Conservation (phyloP, 805 yeast genomes). For the Ogataea polymorpha region DNA sequence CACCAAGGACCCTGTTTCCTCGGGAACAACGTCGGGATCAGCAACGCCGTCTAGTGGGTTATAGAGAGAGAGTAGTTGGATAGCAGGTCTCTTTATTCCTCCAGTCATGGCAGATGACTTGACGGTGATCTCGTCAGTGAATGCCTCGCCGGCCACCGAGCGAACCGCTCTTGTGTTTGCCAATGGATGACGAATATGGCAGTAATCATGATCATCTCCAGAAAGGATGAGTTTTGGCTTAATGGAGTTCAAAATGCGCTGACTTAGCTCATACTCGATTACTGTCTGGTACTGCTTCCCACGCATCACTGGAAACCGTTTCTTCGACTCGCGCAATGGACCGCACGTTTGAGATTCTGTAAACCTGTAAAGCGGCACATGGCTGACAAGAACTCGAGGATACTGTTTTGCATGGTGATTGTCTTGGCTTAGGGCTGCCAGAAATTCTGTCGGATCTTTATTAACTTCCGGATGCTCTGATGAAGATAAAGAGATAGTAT, state of each 20-base stretch:
- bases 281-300: constrained; percentile 92
- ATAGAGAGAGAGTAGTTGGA: constrained; percentile 71
- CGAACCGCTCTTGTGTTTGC: constrained; percentile 2
- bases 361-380: constrained; percentile 82
- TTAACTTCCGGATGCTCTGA: constrained; percentile 42
- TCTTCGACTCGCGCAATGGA: constrained; percentile 62
- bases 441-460: constrained; percentile 48
- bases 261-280: constrained; percentile 55
- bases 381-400: constrained; percentile 76
- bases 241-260: constrained; percentile 52
- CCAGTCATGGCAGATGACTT: constrained; percentile 92
- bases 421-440: constrained; percentile 37
- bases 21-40: constrained; percentile 2
- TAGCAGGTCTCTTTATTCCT: constrained; percentile 83
- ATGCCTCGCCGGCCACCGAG: constrained; percentile 8
- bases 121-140: constrained; percentile 66
- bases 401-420: constrained; percentile 24
- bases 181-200: constrained; percentile 63
- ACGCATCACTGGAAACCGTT: constrained; percentile 60
- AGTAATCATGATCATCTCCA: constrained; percentile 97
- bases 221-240: constrained; percentile 73
- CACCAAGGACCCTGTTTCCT: constrained; percentile 20
- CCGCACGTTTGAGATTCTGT: constrained; percentile 64
- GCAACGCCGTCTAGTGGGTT: constrained; percentile 22
- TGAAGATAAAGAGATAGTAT: constrained; percentile 76